Percentiles rank a stretch among this genome's conserved stretches.
phyloP scores from a whole-genome alignment of 2,329 filamentous ascomycete species.

The Lasiodiplodia theobromae region DNA sequence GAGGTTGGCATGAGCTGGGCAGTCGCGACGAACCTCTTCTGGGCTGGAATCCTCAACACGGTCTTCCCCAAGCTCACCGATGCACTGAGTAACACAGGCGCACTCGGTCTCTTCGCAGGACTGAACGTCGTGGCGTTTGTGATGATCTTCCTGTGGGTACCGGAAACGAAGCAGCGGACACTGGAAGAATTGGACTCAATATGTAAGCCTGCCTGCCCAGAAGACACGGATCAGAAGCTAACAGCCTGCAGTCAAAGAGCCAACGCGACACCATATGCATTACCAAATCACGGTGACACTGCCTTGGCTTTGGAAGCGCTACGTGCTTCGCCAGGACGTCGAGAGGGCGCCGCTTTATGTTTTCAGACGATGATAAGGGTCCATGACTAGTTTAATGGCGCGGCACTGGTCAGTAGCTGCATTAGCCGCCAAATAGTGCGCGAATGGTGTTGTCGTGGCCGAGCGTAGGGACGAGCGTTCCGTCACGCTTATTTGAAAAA shows the following conservation, averaged over 20 bases:
- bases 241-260: conserved; percentile 46
- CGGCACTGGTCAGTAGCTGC: conserved; percentile 18
- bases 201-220: conserved; percentile 24
- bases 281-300: conserved; percentile 41
- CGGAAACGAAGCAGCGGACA: conserved; percentile 42
- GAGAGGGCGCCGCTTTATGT: conserved; percentile 24
- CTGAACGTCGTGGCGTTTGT: conserved; percentile 40
- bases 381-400: background rate
- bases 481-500: background rate
- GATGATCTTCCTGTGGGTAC: conserved; percentile 43
- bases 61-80: conserved; percentile 48
- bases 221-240: background rate
- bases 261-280: conserved; percentile 49
- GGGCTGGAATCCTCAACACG: conserved; percentile 49
- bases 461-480: background rate
- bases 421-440: background rate
- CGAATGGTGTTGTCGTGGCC: background rate
- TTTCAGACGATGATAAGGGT: conserved; percentile 19
- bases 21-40: conserved; percentile 50
- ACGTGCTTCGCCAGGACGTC: conserved; percentile 19
- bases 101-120: conserved; percentile 50
- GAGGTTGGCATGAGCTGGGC: conserved; percentile 52
- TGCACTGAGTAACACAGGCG: conserved; percentile 45
- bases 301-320: conserved; percentile 26
- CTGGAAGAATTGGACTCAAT: conserved; percentile 44